Conservation (phyloP, 495 filamentous ascomycete species). For the Polyplosphaeria fusca region DNA sequence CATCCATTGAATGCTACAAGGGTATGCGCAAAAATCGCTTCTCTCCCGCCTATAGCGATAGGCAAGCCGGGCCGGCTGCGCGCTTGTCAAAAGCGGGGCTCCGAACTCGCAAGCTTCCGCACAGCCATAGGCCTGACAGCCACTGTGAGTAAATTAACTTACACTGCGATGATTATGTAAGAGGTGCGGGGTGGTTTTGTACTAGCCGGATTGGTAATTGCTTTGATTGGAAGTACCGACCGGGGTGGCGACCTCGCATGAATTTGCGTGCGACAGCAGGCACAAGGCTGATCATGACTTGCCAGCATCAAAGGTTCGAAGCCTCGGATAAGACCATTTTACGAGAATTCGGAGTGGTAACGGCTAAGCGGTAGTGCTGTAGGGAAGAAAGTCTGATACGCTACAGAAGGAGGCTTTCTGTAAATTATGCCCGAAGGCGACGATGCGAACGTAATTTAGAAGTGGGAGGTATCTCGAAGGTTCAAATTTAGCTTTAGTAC, state of each 20-base stretch:
- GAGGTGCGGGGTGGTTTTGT: neutral
- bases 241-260: conserved; percentile 1
- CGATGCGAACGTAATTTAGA: no score
- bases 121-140: no score
- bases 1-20: no score
- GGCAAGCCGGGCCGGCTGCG: no score
- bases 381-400: conserved; percentile 19
- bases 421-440: no score
- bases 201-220: neutral
- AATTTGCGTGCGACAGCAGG: no score
- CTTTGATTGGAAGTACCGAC: conserved; percentile 2
- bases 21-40: no score
- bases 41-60: no score
- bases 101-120: no score
- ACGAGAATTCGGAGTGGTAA: conserved; percentile 15
- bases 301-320: conserved; percentile 9
- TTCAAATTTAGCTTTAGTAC: no score
- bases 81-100: no score
- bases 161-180: neutral
- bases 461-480: no score
- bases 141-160: neutral
- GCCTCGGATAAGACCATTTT: conserved; percentile 10
- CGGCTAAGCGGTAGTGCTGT: conserved; percentile 13
- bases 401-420: conserved; percentile 22
- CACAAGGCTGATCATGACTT: conserved; percentile 16